Conservation (phyloP, 2,329 filamentous ascomycete species). For the Sporothrix inflata region DNA sequence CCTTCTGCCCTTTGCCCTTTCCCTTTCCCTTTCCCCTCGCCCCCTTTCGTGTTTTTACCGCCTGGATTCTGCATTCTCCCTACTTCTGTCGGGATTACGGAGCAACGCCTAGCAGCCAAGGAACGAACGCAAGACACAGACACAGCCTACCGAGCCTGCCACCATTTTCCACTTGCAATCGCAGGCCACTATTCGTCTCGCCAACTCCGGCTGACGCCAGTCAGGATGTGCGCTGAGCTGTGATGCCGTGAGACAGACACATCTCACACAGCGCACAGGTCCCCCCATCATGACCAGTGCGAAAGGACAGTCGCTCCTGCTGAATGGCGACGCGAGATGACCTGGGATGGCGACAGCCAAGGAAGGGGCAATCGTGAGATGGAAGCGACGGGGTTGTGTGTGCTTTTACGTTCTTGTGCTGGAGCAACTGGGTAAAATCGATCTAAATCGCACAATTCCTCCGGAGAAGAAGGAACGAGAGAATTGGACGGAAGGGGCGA, state of each 20-base stretch:
- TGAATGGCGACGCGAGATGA: neutral
- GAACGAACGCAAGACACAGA: neutral
- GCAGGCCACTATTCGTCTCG: conserved; percentile 2
- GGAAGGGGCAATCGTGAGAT: neutral
- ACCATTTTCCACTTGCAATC: neutral
- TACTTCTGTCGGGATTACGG: conserved; percentile 19
- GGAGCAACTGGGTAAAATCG: conserved; percentile 10
- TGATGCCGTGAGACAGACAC: neutral
- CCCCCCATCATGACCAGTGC: too few species aligned
- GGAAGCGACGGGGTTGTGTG: neutral
- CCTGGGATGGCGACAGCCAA: neutral
- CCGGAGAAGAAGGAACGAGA: conserved; percentile 1
- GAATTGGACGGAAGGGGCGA: neutral
- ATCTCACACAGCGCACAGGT: neutral
- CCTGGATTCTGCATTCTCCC: neutral
- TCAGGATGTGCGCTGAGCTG: neutral
- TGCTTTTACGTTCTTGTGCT: too few species aligned
- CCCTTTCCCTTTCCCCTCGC: neutral
- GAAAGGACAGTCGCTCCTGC: neutral
- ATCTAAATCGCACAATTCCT: neutral
- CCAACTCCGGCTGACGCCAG: neutral
- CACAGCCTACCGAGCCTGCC: neutral
- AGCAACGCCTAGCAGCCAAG: neutral
- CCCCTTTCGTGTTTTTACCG: neutral
- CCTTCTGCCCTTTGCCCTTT: neutral